Base-by-base conservation (phyloP, 2,329 filamentous ascomycete species). In the Fusarium bactridioides region DNA sequence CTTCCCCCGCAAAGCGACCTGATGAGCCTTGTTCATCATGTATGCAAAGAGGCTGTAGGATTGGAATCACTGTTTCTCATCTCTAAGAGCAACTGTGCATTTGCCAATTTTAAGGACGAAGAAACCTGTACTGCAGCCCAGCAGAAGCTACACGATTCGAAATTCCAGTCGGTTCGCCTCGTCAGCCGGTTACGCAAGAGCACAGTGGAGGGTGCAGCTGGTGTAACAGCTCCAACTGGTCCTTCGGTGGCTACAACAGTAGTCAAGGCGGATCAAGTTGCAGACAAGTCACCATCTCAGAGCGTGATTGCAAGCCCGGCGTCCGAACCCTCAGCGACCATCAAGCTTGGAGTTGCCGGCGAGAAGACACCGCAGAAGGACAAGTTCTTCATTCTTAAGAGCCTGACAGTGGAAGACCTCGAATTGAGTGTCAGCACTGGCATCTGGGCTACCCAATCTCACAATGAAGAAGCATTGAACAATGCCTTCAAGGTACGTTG, bases 41-140 rank as follows among this genome's bases (percentile, higher is more conserved):
- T 98, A 64, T 97, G 93, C 69, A 90, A 89, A 70, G 92, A 95
- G 73, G 91, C 94, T 1, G 88, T 87, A 0, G 89, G 94, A 3
- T 89, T 98, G 27, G 93, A 97, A 79, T 97, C 94, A 51, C 85
- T 98, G 1, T 98, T 98, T 74, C 84, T 98, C 40, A 98, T 98
- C 44, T 95, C 95, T 0, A 98, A 98, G 81, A 98, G 95, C 80
- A 98, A 98, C 79, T 98, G 95, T 78, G 95, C 95, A 0, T 98
- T 98, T 83, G 94, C 97, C 73, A 98, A 98, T 78, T 98, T 97
- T 80, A 93, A 91, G 70, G 92, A 94, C 56, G 94, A 97, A 76
- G 83, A 86, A 7, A 90, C 90, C 10, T 98, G 94, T 78, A 83
- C 88, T 11, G 86, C 89, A 13, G 95, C 95, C 0, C 93, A 97